A percentile compares a stretch with the other conserved stretches of the same genome.
These are phyloP conservation scores for Schizopora paradoxa DNA, from an alignment of 1,284 basidiomycete species.

Conservation along the genomic window DNA sequence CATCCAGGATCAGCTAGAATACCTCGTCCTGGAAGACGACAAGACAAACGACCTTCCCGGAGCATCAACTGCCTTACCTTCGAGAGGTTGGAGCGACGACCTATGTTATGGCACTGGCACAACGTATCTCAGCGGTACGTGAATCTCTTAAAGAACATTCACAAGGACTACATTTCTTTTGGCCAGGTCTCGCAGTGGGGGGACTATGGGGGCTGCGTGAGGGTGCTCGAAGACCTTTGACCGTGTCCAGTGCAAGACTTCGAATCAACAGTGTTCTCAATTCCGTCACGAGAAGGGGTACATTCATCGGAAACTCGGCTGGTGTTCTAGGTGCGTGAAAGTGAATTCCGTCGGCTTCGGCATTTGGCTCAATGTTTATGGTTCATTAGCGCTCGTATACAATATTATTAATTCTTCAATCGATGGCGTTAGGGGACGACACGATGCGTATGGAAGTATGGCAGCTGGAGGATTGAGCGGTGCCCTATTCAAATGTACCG, in stretches of 20 bases:
- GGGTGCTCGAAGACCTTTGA: constrained; percentile 83
- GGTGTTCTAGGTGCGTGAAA: constrained; percentile 81
- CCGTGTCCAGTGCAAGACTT: constrained; percentile 76
- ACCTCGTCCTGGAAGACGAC: constrained; percentile 90
- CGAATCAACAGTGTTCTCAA: constrained; percentile 97
- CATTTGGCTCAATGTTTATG: constrained; percentile 34
- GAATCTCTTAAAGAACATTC: constrained; percentile 40
- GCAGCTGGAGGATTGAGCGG: constrained; percentile 89
- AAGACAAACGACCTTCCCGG: constrained; percentile 86
- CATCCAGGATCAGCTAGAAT: constrained; percentile 85
- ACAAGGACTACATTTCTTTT: constrained; percentile 21
- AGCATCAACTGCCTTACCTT: constrained; percentile 80
- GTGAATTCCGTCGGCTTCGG: constrained; percentile 22
- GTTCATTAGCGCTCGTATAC: constrained; percentile 79
- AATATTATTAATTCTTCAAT: constrained; percentile 95
- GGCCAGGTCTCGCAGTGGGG: constrained; percentile 85
- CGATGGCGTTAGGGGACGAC: constrained; percentile 84
- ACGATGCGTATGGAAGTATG: constrained; percentile 90
- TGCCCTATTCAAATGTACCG: constrained; percentile 89
- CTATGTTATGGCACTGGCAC: constrained; percentile 99
- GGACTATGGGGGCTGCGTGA: constrained; percentile 96
- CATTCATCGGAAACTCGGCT: constrained; percentile 97
- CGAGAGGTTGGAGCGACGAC: constrained; percentile 98
- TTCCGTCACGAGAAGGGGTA: constrained; percentile 93
- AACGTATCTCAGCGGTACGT: constrained; percentile 94